Evolutionary conservation across 192 early-diverging fungal species (phyloP).

Genomic region (Linnemannia exigua): DNA sequence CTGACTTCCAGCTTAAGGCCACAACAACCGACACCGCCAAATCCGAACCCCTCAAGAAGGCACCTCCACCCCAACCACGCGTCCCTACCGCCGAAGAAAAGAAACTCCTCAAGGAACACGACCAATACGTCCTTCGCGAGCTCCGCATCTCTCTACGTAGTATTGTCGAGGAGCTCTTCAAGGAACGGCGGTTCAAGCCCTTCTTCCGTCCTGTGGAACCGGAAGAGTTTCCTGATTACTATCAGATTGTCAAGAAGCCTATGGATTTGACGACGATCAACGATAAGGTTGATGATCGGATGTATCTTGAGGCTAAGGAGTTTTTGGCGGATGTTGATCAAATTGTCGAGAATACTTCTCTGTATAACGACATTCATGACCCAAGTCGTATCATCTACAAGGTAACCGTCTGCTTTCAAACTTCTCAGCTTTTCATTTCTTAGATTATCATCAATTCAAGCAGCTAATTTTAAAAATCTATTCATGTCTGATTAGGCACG

Average conservation of each 20-base stretch:
- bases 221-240: slow-evolving; percentile 62
- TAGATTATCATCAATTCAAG: too few species aligned
- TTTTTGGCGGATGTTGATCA: slow-evolving; percentile 47
- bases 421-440: not conserved
- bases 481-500: slow-evolving; percentile 24
- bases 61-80: slow-evolving; percentile 64
- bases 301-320: slow-evolving; percentile 50
- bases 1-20: slow-evolving; percentile 33
- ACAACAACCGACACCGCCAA: not conserved
- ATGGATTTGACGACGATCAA: slow-evolving; percentile 68
- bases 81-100: slow-evolving; percentile 65
- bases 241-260: slow-evolving; percentile 58
- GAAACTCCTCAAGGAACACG: slow-evolving; percentile 63
- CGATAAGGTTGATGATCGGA: slow-evolving; percentile 57
- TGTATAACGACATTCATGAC: slow-evolving; percentile 45
- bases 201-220: slow-evolving; percentile 64
- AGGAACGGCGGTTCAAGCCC: slow-evolving; percentile 60
- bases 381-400: slow-evolving; percentile 38
- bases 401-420: not conserved
- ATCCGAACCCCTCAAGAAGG: slow-evolving; percentile 59
- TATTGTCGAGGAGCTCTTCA: slow-evolving; percentile 68
- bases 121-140: slow-evolving; percentile 65
- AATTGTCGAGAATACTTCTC: slow-evolving; percentile 34
- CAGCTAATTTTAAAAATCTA: not conserved
- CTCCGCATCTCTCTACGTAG: slow-evolving; percentile 67